Percentiles rank a stretch among this genome's conserved stretches.
phyloP scores from a whole-genome alignment of 371 early-diverging fungal species.

The Mortierella sp. region DNA sequence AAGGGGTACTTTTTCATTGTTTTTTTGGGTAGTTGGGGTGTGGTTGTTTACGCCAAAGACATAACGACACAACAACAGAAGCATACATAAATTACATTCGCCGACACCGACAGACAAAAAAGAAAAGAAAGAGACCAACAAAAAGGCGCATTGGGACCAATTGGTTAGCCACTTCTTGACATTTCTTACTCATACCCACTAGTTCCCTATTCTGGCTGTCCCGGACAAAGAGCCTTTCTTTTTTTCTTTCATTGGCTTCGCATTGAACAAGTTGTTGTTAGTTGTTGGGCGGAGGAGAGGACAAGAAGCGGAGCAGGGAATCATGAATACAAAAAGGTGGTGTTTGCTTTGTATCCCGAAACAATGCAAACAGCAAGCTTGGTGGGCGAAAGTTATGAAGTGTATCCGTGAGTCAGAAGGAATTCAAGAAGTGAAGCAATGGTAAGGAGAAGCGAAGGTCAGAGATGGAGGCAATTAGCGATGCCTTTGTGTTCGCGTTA shows the following conservation, averaged over 20 bases:
- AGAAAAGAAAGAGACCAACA: not conserved
- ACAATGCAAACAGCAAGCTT: not conserved
- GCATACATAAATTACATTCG: not conserved
- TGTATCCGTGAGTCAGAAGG: slow-evolving; percentile 2
- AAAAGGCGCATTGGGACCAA: not conserved
- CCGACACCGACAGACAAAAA: not conserved
- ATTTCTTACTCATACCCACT: not conserved
- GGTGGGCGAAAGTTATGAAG: not conserved
- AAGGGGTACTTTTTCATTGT: not conserved
- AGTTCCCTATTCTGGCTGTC: slow-evolving; percentile 10
- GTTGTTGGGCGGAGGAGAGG: slow-evolving; percentile 6
- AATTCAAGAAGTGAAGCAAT: not conserved
- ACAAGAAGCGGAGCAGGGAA: slow-evolving; percentile 1
- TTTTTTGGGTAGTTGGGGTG: not conserved
- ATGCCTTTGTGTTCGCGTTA: not conserved
- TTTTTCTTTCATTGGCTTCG: not conserved
- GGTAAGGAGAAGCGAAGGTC: not conserved
- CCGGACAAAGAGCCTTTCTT: slow-evolving; percentile 4
- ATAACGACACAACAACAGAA: not conserved
- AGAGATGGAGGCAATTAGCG: not conserved
- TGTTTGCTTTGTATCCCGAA: not conserved
- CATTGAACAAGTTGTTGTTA: slow-evolving; percentile 2
- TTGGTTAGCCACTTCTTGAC: not conserved
- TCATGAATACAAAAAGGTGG: not conserved
- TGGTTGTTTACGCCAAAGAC: not conserved